A percentile compares a stretch with the other conserved stretches of the same genome.
Evolutionary conservation across 1,284 basidiomycete species (phyloP).

Genomic region (Cryptococcus depauperatus): DNA sequence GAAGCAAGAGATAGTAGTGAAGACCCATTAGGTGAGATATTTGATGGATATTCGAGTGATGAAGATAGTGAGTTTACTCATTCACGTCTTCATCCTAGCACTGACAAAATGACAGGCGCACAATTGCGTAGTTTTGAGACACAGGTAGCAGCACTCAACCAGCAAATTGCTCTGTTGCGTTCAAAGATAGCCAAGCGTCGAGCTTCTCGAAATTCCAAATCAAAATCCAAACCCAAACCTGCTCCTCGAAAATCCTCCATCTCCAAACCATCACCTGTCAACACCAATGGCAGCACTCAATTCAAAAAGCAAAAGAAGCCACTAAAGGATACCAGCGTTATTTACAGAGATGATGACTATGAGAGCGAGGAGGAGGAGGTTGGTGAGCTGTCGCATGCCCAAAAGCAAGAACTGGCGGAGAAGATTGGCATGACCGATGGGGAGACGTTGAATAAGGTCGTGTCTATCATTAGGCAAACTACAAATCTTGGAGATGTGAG

Average conservation of each 20-base stretch:
- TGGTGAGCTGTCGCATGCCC: slow-evolving; percentile 63
- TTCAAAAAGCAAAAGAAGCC: slow-evolving; percentile 33
- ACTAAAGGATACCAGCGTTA: slow-evolving; percentile 17
- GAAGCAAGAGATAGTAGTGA: slow-evolving; percentile 46
- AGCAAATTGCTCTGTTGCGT: slow-evolving; percentile 21
- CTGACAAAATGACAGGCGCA: background rate
- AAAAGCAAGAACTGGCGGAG: slow-evolving; percentile 93
- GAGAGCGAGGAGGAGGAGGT: slow-evolving; percentile 18
- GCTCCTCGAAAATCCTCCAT: slow-evolving; percentile 39
- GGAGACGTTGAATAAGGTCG: slow-evolving; percentile 69
- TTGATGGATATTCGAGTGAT: slow-evolving; percentile 42
- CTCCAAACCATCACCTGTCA: slow-evolving; percentile 30
- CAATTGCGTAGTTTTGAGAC: slow-evolving; percentile 11
- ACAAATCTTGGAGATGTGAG: slow-evolving; percentile 79
- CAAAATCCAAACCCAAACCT: slow-evolving; percentile 22
- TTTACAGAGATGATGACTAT: slow-evolving; percentile 23
- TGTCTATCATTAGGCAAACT: slow-evolving; percentile 83
- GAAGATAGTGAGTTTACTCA: slow-evolving; percentile 39
- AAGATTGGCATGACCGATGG: slow-evolving; percentile 76
- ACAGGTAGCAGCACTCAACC: slow-evolving; percentile 11
- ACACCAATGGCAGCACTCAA: slow-evolving; percentile 28
- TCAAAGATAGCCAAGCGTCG: slow-evolving; percentile 30
- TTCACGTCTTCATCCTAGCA: background rate
- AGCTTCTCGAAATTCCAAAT: slow-evolving; percentile 17
- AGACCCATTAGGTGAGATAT: slow-evolving; percentile 48